phyloP scores from a whole-genome alignment of 78 protist genomes.

The Cavenderia fasciculata region DNA sequence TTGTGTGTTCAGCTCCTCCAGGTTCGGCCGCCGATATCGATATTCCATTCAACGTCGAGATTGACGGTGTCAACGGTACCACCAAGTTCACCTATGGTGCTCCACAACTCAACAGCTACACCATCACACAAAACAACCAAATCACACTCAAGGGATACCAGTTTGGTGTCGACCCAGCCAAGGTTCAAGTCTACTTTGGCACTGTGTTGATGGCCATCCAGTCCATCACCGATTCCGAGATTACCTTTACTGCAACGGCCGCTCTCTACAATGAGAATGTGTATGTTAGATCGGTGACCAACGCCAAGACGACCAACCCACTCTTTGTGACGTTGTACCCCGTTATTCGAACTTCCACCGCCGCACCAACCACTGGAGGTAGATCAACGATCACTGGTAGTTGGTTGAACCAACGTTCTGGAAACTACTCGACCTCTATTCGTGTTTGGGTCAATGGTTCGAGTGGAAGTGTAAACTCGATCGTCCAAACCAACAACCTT shows the following conservation, averaged over 20 bases:
- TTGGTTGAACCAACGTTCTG: background rate
- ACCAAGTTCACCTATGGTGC: constrained; percentile 4
- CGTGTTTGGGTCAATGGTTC: background rate
- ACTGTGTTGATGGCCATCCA: background rate
- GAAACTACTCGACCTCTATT: background rate
- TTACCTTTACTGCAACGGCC: background rate
- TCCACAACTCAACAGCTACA: background rate
- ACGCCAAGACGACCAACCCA: background rate
- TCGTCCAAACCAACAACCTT: background rate
- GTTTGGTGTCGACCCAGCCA: background rate
- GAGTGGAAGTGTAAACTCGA: background rate
- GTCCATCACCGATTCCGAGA: background rate
- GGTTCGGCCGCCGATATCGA: background rate
- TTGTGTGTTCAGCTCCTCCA: background rate
- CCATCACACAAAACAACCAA: background rate
- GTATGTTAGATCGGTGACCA: background rate
- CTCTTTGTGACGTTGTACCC: background rate
- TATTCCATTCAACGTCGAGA: background rate
- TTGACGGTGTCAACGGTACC: background rate
- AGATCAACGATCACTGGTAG: background rate
- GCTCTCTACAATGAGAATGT: background rate
- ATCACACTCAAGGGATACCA: background rate
- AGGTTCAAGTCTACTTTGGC: background rate
- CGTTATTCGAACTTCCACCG: background rate
- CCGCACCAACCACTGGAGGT: background rate